Percentiles rank a stretch among this genome's conserved stretches.
Evolutionary conservation across 345 rosid species (phyloP).

Genomic region (Eucalyptus sideroxylon): DNA sequence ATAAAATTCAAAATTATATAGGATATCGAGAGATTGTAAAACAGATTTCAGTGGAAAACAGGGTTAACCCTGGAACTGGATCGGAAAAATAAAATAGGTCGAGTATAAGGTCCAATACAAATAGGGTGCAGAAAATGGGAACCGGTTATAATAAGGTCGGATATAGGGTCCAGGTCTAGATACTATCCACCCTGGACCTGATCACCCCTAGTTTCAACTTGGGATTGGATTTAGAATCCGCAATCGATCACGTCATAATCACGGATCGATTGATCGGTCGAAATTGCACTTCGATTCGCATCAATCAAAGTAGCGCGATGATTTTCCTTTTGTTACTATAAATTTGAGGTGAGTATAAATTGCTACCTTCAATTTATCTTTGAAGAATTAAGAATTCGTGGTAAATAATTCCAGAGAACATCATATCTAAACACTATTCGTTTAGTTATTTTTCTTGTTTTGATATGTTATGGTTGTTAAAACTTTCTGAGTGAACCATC

Average conservation of each 20-base stretch:
- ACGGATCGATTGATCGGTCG: accelerated
- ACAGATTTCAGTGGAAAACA: too few relatives aligned
- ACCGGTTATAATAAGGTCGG: too few relatives aligned
- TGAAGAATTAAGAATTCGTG: neutral
- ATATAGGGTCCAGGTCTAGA: accelerated
- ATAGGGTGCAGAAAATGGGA: too few relatives aligned
- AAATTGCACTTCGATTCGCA: neutral
- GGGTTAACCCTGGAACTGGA: accelerated
- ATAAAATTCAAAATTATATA: too few relatives aligned
- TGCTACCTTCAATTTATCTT: neutral
- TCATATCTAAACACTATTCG: neutral
- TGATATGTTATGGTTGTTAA: neutral
- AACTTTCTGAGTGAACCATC: neutral
- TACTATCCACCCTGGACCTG: accelerated
- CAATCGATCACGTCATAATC: neutral
- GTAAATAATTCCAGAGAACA: neutral
- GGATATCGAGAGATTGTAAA: too few relatives aligned
- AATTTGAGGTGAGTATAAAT: neutral
- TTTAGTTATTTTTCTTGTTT: neutral
- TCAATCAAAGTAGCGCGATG: neutral
- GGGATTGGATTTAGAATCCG: neutral
- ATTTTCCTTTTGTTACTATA: neutral
- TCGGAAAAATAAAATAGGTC: too few relatives aligned
- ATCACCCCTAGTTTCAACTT: neutral
- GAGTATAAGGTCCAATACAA: too few relatives aligned